Percentiles rank a stretch among this genome's conserved stretches.
Evolutionary conservation across 2,329 filamentous ascomycete genomes (phyloP).

Genomic region (Ophiosphaerella narmari): DNA sequence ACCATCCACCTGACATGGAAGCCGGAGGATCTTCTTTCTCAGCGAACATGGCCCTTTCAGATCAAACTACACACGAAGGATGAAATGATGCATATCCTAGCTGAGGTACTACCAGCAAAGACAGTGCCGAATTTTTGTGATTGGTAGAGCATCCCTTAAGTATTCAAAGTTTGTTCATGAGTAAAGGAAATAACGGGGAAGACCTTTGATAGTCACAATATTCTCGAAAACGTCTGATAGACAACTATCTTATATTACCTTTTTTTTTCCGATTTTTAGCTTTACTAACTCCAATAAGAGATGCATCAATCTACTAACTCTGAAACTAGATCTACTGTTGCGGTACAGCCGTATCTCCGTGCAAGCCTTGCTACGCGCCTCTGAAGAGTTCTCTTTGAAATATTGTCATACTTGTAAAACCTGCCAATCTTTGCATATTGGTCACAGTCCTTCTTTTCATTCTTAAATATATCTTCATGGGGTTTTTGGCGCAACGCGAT

Average conservation of each 20-base stretch:
- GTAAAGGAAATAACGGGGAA: background rate
- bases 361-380: background rate
- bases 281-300: background rate
- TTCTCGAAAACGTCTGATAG: too few relatives aligned
- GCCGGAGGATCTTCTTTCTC: slow-evolving; percentile 11
- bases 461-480: background rate
- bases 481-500: background rate
- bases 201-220: too few relatives aligned
- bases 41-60: slow-evolving; percentile 7
- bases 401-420: background rate
- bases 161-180: background rate
- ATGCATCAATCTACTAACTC: background rate
- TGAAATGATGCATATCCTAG: slow-evolving; percentile 2
- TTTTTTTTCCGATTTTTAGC: too few relatives aligned
- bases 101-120: slow-evolving; percentile 4
- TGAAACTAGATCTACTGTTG: background rate
- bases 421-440: background rate
- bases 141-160: slow-evolving; percentile 1
- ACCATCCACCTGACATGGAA: slow-evolving; percentile 10
- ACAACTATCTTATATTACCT: too few relatives aligned
- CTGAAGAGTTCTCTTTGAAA: background rate
- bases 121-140: slow-evolving; percentile 3
- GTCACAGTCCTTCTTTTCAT: background rate
- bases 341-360: background rate
- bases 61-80: slow-evolving; percentile 6